Evolutionary conservation across 2,329 filamentous ascomycete species (phyloP).

Genomic region (Epichloe glyceriae): DNA sequence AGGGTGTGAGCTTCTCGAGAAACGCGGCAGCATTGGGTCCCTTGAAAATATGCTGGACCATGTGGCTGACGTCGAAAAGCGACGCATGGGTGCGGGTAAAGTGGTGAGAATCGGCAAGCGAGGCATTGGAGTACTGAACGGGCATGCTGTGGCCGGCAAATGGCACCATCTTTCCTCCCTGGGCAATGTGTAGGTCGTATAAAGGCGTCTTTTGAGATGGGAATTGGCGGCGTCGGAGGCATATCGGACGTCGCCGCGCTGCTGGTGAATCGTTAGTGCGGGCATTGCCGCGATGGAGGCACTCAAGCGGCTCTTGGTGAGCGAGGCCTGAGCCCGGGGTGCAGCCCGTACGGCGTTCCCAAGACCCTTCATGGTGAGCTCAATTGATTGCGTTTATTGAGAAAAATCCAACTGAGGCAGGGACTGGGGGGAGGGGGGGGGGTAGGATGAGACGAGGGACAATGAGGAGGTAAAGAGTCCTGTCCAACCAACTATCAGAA

Average conservation of each 20-base stretch:
- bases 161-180: conserved; percentile 89
- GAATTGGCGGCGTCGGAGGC: conserved; percentile 11
- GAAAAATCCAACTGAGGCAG: neutral
- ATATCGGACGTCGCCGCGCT: conserved; percentile 13
- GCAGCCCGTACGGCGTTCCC: conserved; percentile 18
- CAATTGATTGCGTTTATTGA: conserved; percentile 1
- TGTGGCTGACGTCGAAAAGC: conserved; percentile 92
- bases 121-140: conserved; percentile 68
- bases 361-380: conserved; percentile 18
- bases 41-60: conserved; percentile 80
- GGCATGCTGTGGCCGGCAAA: conserved; percentile 93
- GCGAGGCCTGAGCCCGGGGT: conserved; percentile 13
- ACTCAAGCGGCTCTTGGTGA: neutral
- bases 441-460: conserved; percentile 3
- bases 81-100: conserved; percentile 84
- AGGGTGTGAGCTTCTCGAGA: conserved; percentile 73
- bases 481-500: conserved; percentile 1
- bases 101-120: conserved; percentile 72
- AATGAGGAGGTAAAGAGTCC: conserved; percentile 1
- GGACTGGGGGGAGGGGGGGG: conserved; percentile 4
- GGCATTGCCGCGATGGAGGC: conserved; percentile 6
- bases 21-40: conserved; percentile 72
- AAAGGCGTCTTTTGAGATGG: conserved; percentile 49
- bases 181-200: conserved; percentile 62
- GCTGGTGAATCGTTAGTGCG: conserved; percentile 4